phyloP scores from a whole-genome alignment of 2,329 filamentous ascomycete genomes.

The Xylariaceae sp. region DNA sequence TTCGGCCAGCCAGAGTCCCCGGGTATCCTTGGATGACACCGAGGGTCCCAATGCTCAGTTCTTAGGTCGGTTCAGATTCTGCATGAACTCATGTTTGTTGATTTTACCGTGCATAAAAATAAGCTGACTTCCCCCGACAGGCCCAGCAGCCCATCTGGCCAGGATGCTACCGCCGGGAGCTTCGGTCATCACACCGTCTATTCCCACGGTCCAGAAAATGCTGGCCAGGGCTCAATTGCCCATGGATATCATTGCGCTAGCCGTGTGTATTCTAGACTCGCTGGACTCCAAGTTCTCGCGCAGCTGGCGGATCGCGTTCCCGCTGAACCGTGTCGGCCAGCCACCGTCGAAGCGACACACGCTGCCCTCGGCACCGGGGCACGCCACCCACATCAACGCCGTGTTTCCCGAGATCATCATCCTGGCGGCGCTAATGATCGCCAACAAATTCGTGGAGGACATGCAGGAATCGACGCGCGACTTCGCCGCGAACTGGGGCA shows the following conservation, averaged over 20 bases:
- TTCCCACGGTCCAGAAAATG: slow-evolving; percentile 55
- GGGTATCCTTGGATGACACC: slow-evolving; percentile 39
- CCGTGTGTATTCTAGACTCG: slow-evolving; percentile 62
- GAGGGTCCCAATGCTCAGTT: slow-evolving; percentile 40
- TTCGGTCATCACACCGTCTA: slow-evolving; percentile 54
- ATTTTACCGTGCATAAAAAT: slow-evolving; percentile 1
- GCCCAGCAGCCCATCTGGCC: slow-evolving; percentile 60
- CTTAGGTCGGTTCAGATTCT: slow-evolving; percentile 34
- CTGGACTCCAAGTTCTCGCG: slow-evolving; percentile 58
- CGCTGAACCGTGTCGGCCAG: slow-evolving; percentile 35
- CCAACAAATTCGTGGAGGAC: slow-evolving; percentile 62
- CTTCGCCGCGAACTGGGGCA: slow-evolving; percentile 52
- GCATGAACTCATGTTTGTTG: slow-evolving; percentile 11
- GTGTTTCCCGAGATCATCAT: slow-evolving; percentile 59
- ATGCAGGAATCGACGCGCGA: slow-evolving; percentile 47
- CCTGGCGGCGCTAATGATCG: slow-evolving; percentile 57
- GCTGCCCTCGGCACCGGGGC: slow-evolving; percentile 36
- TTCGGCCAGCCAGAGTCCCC: slow-evolving; percentile 41
- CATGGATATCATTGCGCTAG: slow-evolving; percentile 57
- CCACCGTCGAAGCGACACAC: slow-evolving; percentile 38
- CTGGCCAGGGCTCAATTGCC: slow-evolving; percentile 53
- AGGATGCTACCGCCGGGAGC: slow-evolving; percentile 61
- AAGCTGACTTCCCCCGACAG: slow-evolving; percentile 35
- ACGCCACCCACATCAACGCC: slow-evolving; percentile 51
- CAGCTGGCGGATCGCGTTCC: slow-evolving; percentile 56